Base-by-base conservation (phyloP, 2,329 filamentous ascomycete genomes). In the Colletotrichum kahawae region DNA sequence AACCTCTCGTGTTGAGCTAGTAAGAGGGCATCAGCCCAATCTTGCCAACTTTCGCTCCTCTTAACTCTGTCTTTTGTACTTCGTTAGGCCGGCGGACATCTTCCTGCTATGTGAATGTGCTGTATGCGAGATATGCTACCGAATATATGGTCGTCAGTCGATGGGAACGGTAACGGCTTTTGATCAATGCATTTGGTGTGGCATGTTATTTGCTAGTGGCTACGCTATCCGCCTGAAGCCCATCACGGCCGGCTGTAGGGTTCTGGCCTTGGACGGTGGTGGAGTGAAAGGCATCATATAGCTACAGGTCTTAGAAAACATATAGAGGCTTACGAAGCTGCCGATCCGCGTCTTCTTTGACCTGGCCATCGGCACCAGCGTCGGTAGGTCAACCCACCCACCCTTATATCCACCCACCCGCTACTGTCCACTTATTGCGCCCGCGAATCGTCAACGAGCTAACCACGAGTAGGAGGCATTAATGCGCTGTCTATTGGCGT, bases 241-340 rank as follows among this genome's bases (percentile, higher is more conserved):
- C 27, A 38, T 31, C 27, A 65, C 68, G 21, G 68, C 60, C 10
- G 68, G 68, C 13, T 62, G 51, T n/a, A n/a, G 68, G 27, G 68
- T 70, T 8, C 62, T 70, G 12, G 27, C 56, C n/a, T 68, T 74
- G 31, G 72, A 83, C 74, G 79, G 79, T 12, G 80, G 82, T 27
- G 81, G 82, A 4, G 78, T 83, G 33, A 79, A 81, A 14, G 82
- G 82, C 7, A 74, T 83, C 9, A 80, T 81, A 12, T 74, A 74
- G 13, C 79, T 83, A 9, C 38, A 77, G 10, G 81, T 83, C 64
- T 75, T 83, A 12, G 54, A 81, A 57, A 62, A 77, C 14, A 63
- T 83, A 9, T 79, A 82, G 77, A 68, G 77, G n/a, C 68, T 57
- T 13, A 72, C 81, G 62, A 24, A 74, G 24, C 51, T 70, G 59